phyloP scores from a whole-genome alignment of 2,329 filamentous ascomycete genomes.

The Sporothrix luriei region DNA sequence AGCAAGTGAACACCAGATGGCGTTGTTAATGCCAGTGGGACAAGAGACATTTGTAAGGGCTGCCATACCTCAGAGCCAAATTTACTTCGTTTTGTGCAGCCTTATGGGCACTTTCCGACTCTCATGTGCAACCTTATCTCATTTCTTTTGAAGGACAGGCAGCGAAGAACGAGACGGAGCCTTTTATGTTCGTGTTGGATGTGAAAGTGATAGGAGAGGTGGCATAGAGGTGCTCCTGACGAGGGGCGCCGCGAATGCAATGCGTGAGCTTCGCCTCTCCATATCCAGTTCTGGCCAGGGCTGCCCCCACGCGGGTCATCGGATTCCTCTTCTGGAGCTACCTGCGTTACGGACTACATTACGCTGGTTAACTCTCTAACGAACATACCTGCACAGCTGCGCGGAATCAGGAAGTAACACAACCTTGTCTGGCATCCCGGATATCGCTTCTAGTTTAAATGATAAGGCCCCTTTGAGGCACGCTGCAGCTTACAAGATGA shows the following conservation, averaged over 20 bases:
- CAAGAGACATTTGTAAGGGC: neutral
- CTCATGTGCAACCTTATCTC: too few relatives aligned
- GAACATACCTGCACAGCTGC: neutral
- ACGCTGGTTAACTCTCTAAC: constrained; percentile 6
- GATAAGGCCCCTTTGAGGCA: neutral
- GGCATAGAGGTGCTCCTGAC: neutral
- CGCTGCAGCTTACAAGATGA: neutral
- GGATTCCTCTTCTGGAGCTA: constrained; percentile 13
- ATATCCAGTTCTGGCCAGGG: neutral
- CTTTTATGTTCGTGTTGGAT: neutral
- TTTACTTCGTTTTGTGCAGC: neutral
- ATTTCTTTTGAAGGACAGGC: neutral
- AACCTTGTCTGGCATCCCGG: neutral
- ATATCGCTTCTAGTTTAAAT: neutral
- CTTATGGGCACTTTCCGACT: too few relatives aligned
- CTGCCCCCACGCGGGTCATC: constrained; percentile 11
- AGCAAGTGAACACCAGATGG: neutral
- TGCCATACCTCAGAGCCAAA: neutral
- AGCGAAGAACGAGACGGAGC: neutral
- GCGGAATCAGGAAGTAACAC: neutral
- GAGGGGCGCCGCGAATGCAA: neutral
- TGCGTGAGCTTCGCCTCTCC: neutral
- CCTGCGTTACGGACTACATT: constrained; percentile 5
- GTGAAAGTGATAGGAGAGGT: neutral
- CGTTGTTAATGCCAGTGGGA: neutral